Conservation (phyloP, 2,329 filamentous ascomycete species). For the Coleophoma cylindrospora region DNA sequence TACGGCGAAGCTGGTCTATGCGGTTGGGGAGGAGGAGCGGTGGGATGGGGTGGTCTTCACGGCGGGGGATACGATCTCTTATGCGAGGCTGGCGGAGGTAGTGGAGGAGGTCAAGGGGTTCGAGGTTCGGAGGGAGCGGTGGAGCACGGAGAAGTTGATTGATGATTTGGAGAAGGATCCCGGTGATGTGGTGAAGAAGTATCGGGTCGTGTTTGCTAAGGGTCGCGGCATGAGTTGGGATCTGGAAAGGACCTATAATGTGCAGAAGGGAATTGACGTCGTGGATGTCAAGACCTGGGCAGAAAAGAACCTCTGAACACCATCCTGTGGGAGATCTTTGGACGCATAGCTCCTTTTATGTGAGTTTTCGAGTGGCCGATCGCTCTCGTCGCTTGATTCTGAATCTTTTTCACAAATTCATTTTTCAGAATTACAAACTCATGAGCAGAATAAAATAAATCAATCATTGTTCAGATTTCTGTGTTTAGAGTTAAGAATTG, state of each 20-base stretch:
- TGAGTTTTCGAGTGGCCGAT: too few species aligned
- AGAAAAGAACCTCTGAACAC: constrained; percentile 26
- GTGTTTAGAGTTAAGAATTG: too few species aligned
- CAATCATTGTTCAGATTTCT: too few species aligned
- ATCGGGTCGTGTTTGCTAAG: constrained; percentile 55
- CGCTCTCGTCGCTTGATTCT: too few species aligned
- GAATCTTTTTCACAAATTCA: too few species aligned
- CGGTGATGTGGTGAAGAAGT: constrained; percentile 48
- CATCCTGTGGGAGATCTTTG: too few species aligned
- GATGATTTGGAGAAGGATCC: constrained; percentile 41
- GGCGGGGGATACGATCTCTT: constrained; percentile 59
- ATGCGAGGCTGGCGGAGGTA: constrained; percentile 45
- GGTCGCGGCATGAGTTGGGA: constrained; percentile 32
- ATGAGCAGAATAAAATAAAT: too few species aligned
- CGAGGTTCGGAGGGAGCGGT: constrained; percentile 42
- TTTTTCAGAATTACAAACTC: too few species aligned
- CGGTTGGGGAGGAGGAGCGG: constrained; percentile 25
- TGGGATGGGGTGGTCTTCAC: constrained; percentile 43
- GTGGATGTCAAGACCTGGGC: constrained; percentile 48
- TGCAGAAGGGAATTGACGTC: constrained; percentile 47
- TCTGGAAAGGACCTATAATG: constrained; percentile 32
- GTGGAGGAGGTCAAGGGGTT: constrained; percentile 39
- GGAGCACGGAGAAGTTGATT: constrained; percentile 39
- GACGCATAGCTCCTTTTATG: too few species aligned
- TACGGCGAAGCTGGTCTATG: constrained; percentile 49